These are phyloP conservation scores for Myxozyma vanderwaltii DNA, from an alignment of 805 yeast species.

Conservation along the genomic window DNA sequence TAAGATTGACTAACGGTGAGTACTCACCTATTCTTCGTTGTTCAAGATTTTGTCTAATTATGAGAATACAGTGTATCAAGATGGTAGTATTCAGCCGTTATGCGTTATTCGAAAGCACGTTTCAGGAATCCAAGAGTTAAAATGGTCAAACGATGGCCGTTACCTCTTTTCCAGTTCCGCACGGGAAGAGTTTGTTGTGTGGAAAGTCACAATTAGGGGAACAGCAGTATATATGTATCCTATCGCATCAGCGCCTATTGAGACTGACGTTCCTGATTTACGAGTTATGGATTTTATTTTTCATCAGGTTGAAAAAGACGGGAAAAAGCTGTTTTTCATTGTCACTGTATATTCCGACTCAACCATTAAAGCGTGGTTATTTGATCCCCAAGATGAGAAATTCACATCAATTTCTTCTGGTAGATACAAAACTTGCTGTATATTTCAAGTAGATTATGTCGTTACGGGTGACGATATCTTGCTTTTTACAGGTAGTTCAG, in stretches of 20 bases:
- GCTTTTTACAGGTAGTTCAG: constrained; percentile 71
- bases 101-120: constrained; percentile 80
- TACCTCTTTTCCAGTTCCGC: constrained; percentile 58
- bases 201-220: constrained; percentile 57
- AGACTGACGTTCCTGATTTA: constrained; percentile 69
- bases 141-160: constrained; percentile 47
- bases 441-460: constrained; percentile 61
- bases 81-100: constrained; percentile 51
- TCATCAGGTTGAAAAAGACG: constrained; percentile 29
- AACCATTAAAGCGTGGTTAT: constrained; percentile 51
- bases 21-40: not conserved
- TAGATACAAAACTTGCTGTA: constrained; percentile 72
- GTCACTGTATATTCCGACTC: constrained; percentile 87
- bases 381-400: constrained; percentile 42
- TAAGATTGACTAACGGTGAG: constrained; percentile 51
- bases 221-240: constrained; percentile 52
- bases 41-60: constrained; percentile 9
- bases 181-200: constrained; percentile 81
- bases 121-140: constrained; percentile 81
- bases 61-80: constrained; percentile 10
- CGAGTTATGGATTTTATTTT: constrained; percentile 84
- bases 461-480: constrained; percentile 39
- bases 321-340: constrained; percentile 47
- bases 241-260: constrained; percentile 57
- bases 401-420: constrained; percentile 54